phyloP scores from a whole-genome alignment of 1,284 basidiomycete species.

The Cutaneotrichosporon cutaneum region DNA sequence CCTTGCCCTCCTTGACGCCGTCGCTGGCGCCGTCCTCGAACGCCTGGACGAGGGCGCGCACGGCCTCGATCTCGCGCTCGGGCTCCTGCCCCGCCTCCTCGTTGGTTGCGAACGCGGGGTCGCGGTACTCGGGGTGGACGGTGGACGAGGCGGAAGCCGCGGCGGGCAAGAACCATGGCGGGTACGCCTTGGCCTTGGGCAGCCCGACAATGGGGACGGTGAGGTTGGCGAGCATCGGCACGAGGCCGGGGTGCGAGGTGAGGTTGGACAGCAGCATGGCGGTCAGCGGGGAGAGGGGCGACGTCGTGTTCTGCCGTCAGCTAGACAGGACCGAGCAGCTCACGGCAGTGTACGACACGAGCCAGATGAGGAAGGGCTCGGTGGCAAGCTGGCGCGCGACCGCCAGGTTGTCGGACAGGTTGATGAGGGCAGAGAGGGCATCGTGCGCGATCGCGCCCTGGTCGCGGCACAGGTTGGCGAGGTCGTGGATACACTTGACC shows the following conservation, averaged over 20 bases:
- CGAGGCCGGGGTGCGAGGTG: constrained; percentile 72
- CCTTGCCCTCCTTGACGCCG: constrained; percentile 56
- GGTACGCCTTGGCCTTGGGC: constrained; percentile 53
- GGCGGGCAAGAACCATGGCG: constrained; percentile 66
- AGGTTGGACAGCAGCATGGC: constrained; percentile 97
- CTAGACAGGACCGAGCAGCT: constrained; percentile 36
- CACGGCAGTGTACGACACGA: constrained; percentile 89
- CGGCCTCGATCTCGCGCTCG: constrained; percentile 61
- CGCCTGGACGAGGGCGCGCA: constrained; percentile 78
- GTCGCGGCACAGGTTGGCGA: constrained; percentile 82
- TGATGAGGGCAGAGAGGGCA: constrained; percentile 90
- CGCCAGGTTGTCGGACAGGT: constrained; percentile 81
- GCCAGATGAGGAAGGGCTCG: constrained; percentile 71
- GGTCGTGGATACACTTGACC: constrained; percentile 59
- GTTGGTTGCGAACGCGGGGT: constrained; percentile 58
- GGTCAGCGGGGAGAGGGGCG: constrained; percentile 87
- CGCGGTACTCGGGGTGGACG: constrained; percentile 50
- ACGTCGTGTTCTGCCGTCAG: constrained; percentile 68
- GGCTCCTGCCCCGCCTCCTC: constrained; percentile 60
- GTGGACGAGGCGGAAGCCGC: constrained; percentile 69
- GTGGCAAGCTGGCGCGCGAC: constrained; percentile 72
- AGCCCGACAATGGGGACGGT: constrained; percentile 64
- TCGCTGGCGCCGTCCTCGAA: constrained; percentile 72
- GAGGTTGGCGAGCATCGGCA: constrained; percentile 66
- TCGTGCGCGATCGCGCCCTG: constrained; percentile 89